Evolutionary conservation across 306 rosid species (phyloP).

Genomic region (Quercus parvula): DNA sequence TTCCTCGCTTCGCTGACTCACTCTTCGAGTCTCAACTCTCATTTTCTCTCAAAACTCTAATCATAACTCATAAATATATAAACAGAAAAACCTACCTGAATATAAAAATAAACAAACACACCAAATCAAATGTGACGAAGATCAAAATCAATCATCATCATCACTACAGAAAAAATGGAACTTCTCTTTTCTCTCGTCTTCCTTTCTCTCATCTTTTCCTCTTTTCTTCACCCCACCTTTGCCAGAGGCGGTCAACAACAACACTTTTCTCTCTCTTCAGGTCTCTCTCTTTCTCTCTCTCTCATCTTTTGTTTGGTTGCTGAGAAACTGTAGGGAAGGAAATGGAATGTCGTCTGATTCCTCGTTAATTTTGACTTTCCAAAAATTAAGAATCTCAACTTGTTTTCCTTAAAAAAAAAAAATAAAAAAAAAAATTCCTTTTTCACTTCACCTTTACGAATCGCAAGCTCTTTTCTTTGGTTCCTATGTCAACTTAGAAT

Average conservation of each 20-base stretch:
- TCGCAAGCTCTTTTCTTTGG: too few species aligned
- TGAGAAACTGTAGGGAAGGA: not conserved
- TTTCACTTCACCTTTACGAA: too few species aligned
- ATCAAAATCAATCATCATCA: not conserved
- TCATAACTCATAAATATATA: too few species aligned
- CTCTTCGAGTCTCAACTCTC: too few species aligned
- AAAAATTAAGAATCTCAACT: not conserved
- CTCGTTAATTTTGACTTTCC: not conserved
- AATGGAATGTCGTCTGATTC: not conserved
- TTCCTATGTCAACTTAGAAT: not conserved
- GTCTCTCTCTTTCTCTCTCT: slow-evolving; percentile 16
- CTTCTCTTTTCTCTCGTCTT: slow-evolving; percentile 35
- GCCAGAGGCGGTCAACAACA: slow-evolving; percentile 46
- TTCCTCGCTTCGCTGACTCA: too few species aligned
- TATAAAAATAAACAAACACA: not conserved
- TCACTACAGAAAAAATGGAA: slow-evolving; percentile 7
- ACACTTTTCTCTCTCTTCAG: slow-evolving; percentile 31
- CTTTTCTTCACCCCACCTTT: slow-evolving; percentile 24
- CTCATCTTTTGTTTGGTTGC: not conserved
- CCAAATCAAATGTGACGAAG: not conserved
- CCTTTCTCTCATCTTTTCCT: slow-evolving; percentile 29
- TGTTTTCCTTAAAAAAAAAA: too few species aligned
- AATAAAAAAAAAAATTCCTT: too few species aligned
- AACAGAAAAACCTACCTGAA: too few species aligned
- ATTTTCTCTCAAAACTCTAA: too few species aligned